These are phyloP conservation scores for Podaxis sp. DNA, from an alignment of 768 basidiomycete genomes.

Conservation along the genomic window DNA sequence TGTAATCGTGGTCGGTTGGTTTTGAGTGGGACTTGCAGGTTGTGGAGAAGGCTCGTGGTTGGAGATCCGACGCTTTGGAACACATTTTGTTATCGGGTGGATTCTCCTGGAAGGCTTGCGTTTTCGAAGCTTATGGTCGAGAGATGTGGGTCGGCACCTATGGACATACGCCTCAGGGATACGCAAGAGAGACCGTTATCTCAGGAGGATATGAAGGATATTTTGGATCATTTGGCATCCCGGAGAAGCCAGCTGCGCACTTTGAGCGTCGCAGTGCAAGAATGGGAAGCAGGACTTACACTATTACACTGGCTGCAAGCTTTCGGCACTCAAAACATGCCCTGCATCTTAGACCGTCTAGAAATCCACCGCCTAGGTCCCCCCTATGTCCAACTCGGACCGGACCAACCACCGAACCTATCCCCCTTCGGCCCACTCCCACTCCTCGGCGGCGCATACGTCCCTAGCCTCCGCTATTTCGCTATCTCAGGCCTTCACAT, in stretches of 20 bases:
- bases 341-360: conserved; percentile 55
- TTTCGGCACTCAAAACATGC: conserved; percentile 30
- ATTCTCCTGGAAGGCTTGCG: conserved; percentile 32
- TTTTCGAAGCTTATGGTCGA: conserved; percentile 59
- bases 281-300: conserved; percentile 52
- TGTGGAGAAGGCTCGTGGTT: conserved; percentile 51
- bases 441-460: conserved; percentile 50
- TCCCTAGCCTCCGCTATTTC: conserved; percentile 48
- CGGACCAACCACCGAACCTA: conserved; percentile 33
- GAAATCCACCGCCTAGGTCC: conserved; percentile 62
- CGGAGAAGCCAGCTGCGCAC: conserved; percentile 60
- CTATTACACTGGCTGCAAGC: conserved; percentile 49
- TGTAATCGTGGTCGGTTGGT: conserved; percentile 41
- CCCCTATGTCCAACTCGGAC: conserved; percentile 45
- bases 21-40: conserved; percentile 59
- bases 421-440: conserved; percentile 32
- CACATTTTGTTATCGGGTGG: conserved; percentile 59
- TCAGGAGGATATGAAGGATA: conserved; percentile 38
- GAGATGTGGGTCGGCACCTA: conserved; percentile 50
- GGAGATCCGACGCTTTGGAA: conserved; percentile 59
- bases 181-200: conserved; percentile 35
- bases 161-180: conserved; percentile 66
- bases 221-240: conserved; percentile 52
- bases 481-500: conserved; percentile 60
- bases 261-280: conserved; percentile 55